A percentile compares a stretch with the other conserved stretches of the same genome.
Evolutionary conservation across 805 yeast genomes (phyloP).

Genomic region (Pichia cephalocereana): DNA sequence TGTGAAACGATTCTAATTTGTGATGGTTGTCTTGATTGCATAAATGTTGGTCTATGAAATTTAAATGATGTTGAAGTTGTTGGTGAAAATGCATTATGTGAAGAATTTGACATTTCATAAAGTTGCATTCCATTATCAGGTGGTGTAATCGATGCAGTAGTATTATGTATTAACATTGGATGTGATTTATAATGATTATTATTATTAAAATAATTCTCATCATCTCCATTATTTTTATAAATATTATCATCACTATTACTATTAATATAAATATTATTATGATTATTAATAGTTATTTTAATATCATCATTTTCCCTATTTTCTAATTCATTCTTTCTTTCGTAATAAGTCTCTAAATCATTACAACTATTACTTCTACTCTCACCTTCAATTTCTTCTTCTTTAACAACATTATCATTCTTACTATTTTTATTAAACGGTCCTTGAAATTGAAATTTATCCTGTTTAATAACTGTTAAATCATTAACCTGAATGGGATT

Average conservation of each 20-base stretch:
- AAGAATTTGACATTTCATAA: background rate
- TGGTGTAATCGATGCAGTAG: background rate
- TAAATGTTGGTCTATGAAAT: conserved; percentile 12
- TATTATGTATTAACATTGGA: background rate
- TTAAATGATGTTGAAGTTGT: conserved; percentile 5
- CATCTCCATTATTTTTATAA: background rate
- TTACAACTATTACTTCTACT: too few species aligned
- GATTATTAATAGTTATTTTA: background rate
- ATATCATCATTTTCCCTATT: background rate
- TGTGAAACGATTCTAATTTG: conserved; percentile 3
- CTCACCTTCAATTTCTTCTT: background rate
- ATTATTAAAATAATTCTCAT: background rate
- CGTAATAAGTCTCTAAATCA: background rate
- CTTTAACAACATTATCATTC: background rate
- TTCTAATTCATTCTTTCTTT: background rate
- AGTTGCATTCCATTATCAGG: background rate
- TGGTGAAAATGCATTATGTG: conserved; percentile 1
- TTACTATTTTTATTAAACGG: background rate
- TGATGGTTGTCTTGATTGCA: conserved; percentile 12
- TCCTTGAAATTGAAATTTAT: conserved; percentile 32
- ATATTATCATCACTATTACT: background rate
- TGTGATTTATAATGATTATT: background rate
- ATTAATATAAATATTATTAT: background rate
- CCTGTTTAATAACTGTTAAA: conserved; percentile 44
- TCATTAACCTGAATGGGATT: conserved; percentile 34